Percentiles rank a stretch among this genome's conserved stretches.
Evolutionary conservation across 306 rosid genomes (phyloP).

Genomic region (Lablab purpureus): DNA sequence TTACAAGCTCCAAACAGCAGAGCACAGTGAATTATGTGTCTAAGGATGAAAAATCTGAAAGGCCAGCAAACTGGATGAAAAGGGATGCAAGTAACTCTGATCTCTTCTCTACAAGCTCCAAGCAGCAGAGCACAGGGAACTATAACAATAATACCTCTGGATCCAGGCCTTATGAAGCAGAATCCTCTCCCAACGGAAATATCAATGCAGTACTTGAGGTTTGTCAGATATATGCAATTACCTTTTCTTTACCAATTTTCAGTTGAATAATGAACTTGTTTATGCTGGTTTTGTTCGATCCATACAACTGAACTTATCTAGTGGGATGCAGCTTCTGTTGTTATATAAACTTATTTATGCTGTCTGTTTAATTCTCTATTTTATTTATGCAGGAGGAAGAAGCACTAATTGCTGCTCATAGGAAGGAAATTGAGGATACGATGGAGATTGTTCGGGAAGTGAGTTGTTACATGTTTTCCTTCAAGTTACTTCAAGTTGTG

Average conservation of each 20-base stretch:
- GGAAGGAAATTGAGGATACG: constrained; percentile 98
- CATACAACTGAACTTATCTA: background rate
- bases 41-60: constrained; percentile 82
- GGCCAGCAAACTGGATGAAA: constrained; percentile 71
- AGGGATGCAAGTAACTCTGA: constrained; percentile 68
- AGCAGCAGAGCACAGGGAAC: constrained; percentile 57
- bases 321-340: background rate
- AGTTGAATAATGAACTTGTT: constrained; percentile 20
- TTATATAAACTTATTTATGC: constrained; percentile 17
- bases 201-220: constrained; percentile 95
- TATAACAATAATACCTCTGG: constrained; percentile 52
- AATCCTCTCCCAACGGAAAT: constrained; percentile 66
- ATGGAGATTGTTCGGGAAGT: constrained; percentile 99
- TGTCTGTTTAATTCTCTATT: constrained; percentile 39
- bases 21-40: constrained; percentile 51
- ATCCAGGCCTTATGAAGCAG: constrained; percentile 67
- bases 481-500: background rate
- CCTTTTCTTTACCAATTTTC: background rate
- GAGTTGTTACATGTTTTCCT: constrained; percentile 50
- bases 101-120: constrained; percentile 59
- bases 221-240: constrained; percentile 47
- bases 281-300: background rate
- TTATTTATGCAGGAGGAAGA: constrained; percentile 85
- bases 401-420: constrained; percentile 93
- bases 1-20: constrained; percentile 64